Conservation (phyloP, 768 basidiomycete species). For the Gloeophyllum trabeum region DNA sequence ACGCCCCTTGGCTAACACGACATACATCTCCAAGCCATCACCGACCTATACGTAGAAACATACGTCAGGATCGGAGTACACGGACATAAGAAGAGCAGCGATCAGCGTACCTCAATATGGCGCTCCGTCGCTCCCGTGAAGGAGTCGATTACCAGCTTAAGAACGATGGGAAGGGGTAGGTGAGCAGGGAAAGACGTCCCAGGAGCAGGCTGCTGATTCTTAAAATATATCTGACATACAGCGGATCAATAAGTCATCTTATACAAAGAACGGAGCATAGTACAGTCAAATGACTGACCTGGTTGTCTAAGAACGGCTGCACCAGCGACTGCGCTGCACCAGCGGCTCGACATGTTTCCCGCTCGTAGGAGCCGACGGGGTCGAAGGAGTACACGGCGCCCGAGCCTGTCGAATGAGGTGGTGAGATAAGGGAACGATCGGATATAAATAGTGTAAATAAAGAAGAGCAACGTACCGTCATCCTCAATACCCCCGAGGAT, state of each 20-base stretch:
- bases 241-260: constrained; percentile 2
- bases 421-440: constrained; percentile 6
- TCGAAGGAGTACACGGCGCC: constrained; percentile 99
- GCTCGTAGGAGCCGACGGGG: constrained; percentile 96
- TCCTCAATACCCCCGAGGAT: constrained; percentile 95
- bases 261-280: not conserved
- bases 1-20: constrained; percentile 67
- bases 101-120: constrained; percentile 75
- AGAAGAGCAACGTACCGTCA: constrained; percentile 60
- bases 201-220: constrained; percentile 77
- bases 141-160: constrained; percentile 86
- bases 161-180: constrained; percentile 69
- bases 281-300: constrained; percentile 42
- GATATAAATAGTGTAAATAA: constrained; percentile 5
- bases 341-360: constrained; percentile 92
- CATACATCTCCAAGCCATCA: constrained; percentile 88
- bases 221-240: constrained; percentile 87
- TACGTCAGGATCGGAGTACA: not conserved
- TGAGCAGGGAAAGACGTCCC: constrained; percentile 70
- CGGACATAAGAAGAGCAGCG: not conserved
- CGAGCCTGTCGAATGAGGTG: constrained; percentile 40
- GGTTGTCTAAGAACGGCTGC: constrained; percentile 97
- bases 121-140: constrained; percentile 97
- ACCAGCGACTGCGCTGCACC: constrained; percentile 91
- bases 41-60: constrained; percentile 52